These are phyloP conservation scores for Colletotrichum sp. DNA, from an alignment of 2,329 filamentous ascomycete genomes.

Conservation along the genomic window DNA sequence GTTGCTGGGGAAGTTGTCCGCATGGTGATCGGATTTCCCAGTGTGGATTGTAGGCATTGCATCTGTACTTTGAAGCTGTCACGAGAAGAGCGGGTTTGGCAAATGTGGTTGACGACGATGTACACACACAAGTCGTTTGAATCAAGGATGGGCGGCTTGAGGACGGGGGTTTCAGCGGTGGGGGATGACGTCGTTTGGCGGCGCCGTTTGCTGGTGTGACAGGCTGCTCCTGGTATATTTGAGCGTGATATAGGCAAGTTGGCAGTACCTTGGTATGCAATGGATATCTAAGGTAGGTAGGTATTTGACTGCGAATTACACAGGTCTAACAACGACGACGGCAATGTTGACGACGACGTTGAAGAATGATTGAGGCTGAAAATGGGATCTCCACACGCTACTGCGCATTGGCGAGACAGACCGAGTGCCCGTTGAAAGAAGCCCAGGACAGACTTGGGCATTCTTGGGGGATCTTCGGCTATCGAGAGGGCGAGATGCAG, in stretches of 20 bases:
- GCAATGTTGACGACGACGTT: neutral
- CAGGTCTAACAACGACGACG: neutral
- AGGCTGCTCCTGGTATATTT: neutral
- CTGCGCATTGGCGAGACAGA: neutral
- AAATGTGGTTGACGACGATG: neutral
- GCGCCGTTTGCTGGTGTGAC: neutral
- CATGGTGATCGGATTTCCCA: accelerated
- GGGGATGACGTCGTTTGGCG: neutral
- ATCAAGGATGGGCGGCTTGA: neutral
- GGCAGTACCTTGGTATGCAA: neutral
- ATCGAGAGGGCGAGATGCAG: neutral
- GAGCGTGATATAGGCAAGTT: neutral
- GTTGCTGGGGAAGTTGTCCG: accelerated
- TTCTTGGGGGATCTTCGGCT: neutral
- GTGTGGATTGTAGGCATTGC: accelerated
- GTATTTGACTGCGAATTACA: neutral
- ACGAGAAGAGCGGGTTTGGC: neutral
- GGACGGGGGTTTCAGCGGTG: constrained; percentile 2
- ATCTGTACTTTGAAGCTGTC: neutral
- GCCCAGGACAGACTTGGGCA: neutral
- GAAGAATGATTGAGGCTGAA: neutral
- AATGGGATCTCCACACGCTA: neutral
- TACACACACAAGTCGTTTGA: neutral
- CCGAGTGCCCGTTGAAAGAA: neutral
- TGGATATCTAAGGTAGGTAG: too few relatives aligned